Evolutionary conservation across 2,329 filamentous ascomycete genomes (phyloP).

Genomic region (Shiraia bambusicola): DNA sequence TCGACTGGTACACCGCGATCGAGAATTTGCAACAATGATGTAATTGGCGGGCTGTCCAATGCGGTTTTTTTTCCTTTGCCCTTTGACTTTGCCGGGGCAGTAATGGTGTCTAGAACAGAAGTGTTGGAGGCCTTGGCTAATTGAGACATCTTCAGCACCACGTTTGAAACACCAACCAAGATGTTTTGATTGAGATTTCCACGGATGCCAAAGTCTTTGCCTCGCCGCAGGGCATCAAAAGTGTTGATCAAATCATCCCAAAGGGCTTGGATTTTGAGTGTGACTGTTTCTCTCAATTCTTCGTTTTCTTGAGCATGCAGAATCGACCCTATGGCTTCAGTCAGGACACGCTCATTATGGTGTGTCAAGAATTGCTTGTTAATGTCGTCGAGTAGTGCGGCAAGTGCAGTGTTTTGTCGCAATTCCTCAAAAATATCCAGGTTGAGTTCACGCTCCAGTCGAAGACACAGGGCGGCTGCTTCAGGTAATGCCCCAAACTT

Average conservation of each 20-base stretch:
- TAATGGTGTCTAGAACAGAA: slow-evolving; percentile 66
- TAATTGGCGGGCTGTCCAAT: slow-evolving; percentile 55
- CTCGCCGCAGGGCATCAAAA: slow-evolving; percentile 68
- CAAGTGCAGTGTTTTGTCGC: slow-evolving; percentile 81
- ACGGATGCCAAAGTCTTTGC: slow-evolving; percentile 69
- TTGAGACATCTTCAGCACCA: slow-evolving; percentile 77
- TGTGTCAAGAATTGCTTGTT: slow-evolving; percentile 94
- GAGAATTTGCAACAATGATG: slow-evolving; percentile 71
- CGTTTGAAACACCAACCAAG: slow-evolving; percentile 70
- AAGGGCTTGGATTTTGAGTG: slow-evolving; percentile 74
- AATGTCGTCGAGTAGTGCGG: slow-evolving; percentile 82
- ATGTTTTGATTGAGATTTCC: slow-evolving; percentile 66
- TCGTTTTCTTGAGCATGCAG: slow-evolving; percentile 83
- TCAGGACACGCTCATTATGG: slow-evolving; percentile 79
- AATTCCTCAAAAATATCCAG: slow-evolving; percentile 86
- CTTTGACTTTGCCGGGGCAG: slow-evolving; percentile 46
- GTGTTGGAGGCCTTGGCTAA: slow-evolving; percentile 76
- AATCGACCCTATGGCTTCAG: slow-evolving; percentile 79
- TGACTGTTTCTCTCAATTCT: slow-evolving; percentile 82
- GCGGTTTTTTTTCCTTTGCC: slow-evolving; percentile 29
- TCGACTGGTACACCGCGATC: slow-evolving; percentile 68
- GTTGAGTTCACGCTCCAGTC: slow-evolving; percentile 82
- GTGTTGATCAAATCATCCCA: slow-evolving; percentile 83
- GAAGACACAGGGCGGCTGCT: slow-evolving; percentile 81
- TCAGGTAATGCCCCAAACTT: slow-evolving; percentile 91